These are phyloP conservation scores for Furculomyces boomerangus DNA, from an alignment of 371 early-diverging fungal species.

Conservation along the genomic window DNA sequence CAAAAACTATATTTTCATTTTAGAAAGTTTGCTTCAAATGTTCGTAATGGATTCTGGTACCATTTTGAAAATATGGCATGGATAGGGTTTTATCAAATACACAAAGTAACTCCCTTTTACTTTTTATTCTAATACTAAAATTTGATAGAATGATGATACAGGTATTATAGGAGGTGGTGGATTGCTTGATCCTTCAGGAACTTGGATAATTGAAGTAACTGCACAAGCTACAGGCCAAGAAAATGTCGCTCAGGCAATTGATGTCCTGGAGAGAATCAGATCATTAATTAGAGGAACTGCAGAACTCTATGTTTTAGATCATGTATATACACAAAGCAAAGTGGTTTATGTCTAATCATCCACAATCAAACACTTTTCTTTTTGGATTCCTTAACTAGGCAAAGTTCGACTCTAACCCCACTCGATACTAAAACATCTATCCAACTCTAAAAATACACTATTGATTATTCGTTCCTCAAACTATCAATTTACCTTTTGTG, in stretches of 20 bases:
- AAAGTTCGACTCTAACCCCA: slow-evolving; percentile 41
- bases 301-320: slow-evolving; percentile 21
- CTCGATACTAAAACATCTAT: slow-evolving; percentile 36
- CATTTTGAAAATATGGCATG: slow-evolving; percentile 13
- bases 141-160: not conserved
- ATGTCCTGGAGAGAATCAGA: slow-evolving; percentile 18
- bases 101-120: not conserved
- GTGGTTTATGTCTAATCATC: slow-evolving; percentile 7
- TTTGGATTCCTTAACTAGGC: slow-evolving; percentile 25
- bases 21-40: slow-evolving; percentile 10
- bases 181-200: slow-evolving; percentile 9
- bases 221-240: slow-evolving; percentile 18
- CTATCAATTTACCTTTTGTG: slow-evolving; percentile 29
- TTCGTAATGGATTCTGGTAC: slow-evolving; percentile 23
- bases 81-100: slow-evolving; percentile 2
- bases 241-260: slow-evolving; percentile 14
- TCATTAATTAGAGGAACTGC: slow-evolving; percentile 14
- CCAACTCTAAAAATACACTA: slow-evolving; percentile 20
- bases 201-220: slow-evolving; percentile 18
- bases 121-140: not conserved
- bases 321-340: slow-evolving; percentile 19
- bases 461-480: not conserved
- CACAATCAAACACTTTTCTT: not conserved
- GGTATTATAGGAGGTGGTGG: not conserved
- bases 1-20: not conserved